Evolutionary conservation across 2,329 filamentous ascomycete species (phyloP).

Genomic region (Beauveria varroae): DNA sequence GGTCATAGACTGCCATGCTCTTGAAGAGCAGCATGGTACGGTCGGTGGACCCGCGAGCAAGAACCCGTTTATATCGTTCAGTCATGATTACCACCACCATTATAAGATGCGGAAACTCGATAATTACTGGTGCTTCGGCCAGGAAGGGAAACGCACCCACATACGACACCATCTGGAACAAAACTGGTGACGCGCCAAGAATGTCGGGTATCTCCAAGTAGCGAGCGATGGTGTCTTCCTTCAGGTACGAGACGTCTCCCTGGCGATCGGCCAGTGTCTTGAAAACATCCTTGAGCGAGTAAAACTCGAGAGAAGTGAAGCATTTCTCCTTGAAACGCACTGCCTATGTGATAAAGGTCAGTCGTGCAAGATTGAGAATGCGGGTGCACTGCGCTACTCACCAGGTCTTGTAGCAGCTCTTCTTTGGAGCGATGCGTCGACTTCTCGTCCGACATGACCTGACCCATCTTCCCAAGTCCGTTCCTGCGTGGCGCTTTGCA

Average conservation of each 20-base stretch:
- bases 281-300: slow-evolving; percentile 68
- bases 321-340: slow-evolving; percentile 60
- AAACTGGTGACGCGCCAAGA: slow-evolving; percentile 56
- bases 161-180: slow-evolving; percentile 66
- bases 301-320: slow-evolving; percentile 64
- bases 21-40: slow-evolving; percentile 61
- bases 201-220: slow-evolving; percentile 69
- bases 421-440: slow-evolving; percentile 40
- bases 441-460: slow-evolving; percentile 40
- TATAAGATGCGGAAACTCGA: slow-evolving; percentile 62
- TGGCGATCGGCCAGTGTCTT: slow-evolving; percentile 59
- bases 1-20: slow-evolving; percentile 65
- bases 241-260: slow-evolving; percentile 56
- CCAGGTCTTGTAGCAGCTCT: slow-evolving; percentile 43
- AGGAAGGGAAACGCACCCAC: slow-evolving; percentile 68
- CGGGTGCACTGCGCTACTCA: slow-evolving; percentile 23
- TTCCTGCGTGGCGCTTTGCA: neutral
- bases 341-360: slow-evolving; percentile 34
- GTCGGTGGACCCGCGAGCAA: slow-evolving; percentile 50
- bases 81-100: slow-evolving; percentile 69
- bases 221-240: slow-evolving; percentile 58
- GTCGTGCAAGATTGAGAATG: neutral
- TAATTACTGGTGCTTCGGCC: slow-evolving; percentile 59
- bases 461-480: slow-evolving; percentile 37
- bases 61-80: slow-evolving; percentile 56